Evolutionary conservation across 768 basidiomycete species (phyloP).

Genomic region (Tylopilus felleus): DNA sequence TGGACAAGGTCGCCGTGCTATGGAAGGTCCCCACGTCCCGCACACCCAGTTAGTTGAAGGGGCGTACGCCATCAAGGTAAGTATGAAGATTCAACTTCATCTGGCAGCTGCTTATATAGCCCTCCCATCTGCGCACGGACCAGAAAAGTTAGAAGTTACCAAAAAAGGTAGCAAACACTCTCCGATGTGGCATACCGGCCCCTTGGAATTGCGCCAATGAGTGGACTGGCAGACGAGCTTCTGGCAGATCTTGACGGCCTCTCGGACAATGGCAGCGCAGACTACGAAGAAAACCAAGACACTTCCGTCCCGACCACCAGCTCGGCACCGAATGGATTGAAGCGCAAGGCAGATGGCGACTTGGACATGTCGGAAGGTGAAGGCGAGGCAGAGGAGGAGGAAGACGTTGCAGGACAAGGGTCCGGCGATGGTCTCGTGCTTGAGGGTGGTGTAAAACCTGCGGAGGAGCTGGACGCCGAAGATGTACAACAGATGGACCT

Average conservation of each 20-base stretch:
- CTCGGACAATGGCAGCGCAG: slow-evolving; percentile 59
- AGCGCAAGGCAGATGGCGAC: slow-evolving; percentile 60
- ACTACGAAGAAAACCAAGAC: slow-evolving; percentile 43
- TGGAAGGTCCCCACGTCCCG: slow-evolving; percentile 52
- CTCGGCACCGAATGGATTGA: slow-evolving; percentile 37
- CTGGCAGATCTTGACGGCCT: slow-evolving; percentile 88
- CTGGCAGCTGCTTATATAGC: slow-evolving; percentile 30
- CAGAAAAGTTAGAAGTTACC: slow-evolving; percentile 3
- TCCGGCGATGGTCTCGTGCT: slow-evolving; percentile 61
- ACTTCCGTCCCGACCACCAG: slow-evolving; percentile 20
- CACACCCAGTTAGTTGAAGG: slow-evolving; percentile 54
- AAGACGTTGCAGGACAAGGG: slow-evolving; percentile 35
- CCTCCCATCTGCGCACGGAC: slow-evolving; percentile 20
- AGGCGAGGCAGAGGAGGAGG: slow-evolving; percentile 40
- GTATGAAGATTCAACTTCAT: slow-evolving; percentile 39
- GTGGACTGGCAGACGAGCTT: slow-evolving; percentile 86
- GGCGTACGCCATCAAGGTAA: slow-evolving; percentile 62
- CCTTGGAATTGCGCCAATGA: slow-evolving; percentile 43
- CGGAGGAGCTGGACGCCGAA: slow-evolving; percentile 93
- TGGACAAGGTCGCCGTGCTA: slow-evolving; percentile 57
- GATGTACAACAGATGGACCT: slow-evolving; percentile 96
- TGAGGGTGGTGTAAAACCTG: slow-evolving; percentile 86
- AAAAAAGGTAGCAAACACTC: not conserved
- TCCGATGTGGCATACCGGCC: not conserved
- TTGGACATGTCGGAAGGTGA: slow-evolving; percentile 58